Percentiles rank a stretch among this genome's conserved stretches.
These are phyloP conservation scores for Sclerotinia subarctica DNA, from an alignment of 2,329 filamentous ascomycete genomes.

Conservation along the genomic window DNA sequence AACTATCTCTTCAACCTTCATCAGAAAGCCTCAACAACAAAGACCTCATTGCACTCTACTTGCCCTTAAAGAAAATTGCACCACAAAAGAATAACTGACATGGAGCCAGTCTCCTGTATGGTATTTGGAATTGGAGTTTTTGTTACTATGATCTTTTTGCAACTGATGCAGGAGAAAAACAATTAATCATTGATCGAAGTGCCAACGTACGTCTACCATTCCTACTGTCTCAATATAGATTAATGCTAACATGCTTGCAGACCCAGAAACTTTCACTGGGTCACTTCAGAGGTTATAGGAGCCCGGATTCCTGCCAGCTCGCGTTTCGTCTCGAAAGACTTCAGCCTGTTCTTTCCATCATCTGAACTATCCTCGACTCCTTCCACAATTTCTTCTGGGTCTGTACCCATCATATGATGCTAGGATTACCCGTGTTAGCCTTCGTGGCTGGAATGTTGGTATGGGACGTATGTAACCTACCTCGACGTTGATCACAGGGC, in stretches of 20 bases:
- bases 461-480: conserved; percentile 24
- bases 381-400: conserved; percentile 28
- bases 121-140: conserved; percentile 21
- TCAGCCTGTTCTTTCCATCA: conserved; percentile 19
- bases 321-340: conserved; percentile 24
- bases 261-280: conserved; percentile 1
- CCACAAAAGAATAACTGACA: not conserved
- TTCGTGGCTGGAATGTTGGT: conserved; percentile 10
- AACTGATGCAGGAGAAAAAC: conserved; percentile 20
- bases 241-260: not conserved
- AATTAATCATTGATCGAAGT: not conserved
- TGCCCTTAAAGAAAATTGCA: not conserved
- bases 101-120: conserved; percentile 22
- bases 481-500: conserved; percentile 61
- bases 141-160: conserved; percentile 19
- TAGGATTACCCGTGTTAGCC: conserved; percentile 24
- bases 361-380: conserved; percentile 30
- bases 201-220: not conserved
- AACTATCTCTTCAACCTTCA: not conserved
- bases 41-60: not conserved
- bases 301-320: conserved; percentile 12
- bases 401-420: conserved; percentile 37
- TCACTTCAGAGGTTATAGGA: not conserved
- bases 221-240: not conserved
- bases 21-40: not conserved